Conservation (phyloP, 306 rosid species). For the Dryas octopetala region DNA sequence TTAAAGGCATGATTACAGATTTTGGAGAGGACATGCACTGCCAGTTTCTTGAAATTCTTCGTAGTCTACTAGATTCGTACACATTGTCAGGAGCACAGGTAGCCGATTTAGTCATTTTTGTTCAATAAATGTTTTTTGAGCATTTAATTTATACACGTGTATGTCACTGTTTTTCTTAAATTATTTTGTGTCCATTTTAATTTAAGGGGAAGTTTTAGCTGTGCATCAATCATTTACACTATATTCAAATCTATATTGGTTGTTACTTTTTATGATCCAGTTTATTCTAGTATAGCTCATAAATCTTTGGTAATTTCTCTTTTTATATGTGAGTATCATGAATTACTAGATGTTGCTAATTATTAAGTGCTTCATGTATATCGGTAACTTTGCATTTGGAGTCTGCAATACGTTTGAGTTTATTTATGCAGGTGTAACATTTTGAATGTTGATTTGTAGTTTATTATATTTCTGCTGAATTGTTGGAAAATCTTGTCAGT, state of each 20-base stretch:
- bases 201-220: background rate
- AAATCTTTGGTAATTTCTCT: background rate
- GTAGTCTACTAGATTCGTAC: slow-evolving; percentile 79
- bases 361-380: background rate
- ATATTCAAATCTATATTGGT: background rate
- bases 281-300: background rate
- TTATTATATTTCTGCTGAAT: slow-evolving; percentile 57
- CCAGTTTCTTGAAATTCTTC: slow-evolving; percentile 98
- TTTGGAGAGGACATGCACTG: slow-evolving; percentile 94
- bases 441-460: slow-evolving; percentile 53
- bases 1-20: slow-evolving; percentile 88
- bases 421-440: slow-evolving; percentile 46
- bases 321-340: background rate
- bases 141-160: background rate
- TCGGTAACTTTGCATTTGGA: slow-evolving; percentile 23
- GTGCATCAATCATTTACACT: background rate
- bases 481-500: slow-evolving; percentile 53
- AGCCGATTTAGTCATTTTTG: slow-evolving; percentile 8
- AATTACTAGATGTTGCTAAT: background rate
- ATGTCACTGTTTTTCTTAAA: background rate
- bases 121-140: background rate
- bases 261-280: background rate
- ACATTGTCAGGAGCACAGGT: slow-evolving; percentile 92
- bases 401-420: slow-evolving; percentile 34
- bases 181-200: background rate